Evolutionary conservation across 1,139 yeast species (phyloP).

Genomic region (Protomyces gravidus): DNA sequence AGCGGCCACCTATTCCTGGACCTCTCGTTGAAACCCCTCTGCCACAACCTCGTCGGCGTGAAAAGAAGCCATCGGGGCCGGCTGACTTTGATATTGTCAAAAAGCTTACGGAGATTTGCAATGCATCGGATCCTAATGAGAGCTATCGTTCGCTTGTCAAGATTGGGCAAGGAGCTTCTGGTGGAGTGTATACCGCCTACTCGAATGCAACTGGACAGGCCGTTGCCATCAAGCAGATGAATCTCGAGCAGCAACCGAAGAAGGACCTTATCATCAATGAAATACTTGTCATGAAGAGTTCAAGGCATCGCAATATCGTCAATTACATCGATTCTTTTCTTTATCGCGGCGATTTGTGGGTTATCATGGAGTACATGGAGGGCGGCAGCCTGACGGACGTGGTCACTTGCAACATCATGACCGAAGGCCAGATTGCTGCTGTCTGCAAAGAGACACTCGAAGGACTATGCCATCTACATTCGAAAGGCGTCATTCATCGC

Average conservation of each 20-base stretch:
- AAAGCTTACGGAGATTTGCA: constrained; percentile 70
- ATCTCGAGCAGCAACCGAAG: constrained; percentile 84
- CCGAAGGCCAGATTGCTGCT: constrained; percentile 96
- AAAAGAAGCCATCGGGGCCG: constrained; percentile 52
- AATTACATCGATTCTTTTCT: constrained; percentile 86
- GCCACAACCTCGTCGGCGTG: constrained; percentile 53
- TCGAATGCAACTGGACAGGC: constrained; percentile 50
- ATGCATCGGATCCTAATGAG: constrained; percentile 80
- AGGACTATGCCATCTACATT: constrained; percentile 82
- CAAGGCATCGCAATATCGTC: constrained; percentile 86
- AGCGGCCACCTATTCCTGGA: constrained; percentile 17
- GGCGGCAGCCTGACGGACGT: constrained; percentile 96
- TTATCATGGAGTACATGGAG: constrained; percentile 96
- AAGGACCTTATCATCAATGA: constrained; percentile 93
- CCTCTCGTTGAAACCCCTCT: constrained; percentile 29
- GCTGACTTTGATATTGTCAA: constrained; percentile 62
- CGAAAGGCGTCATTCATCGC: constrained; percentile 91
- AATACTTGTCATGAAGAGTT: constrained; percentile 90
- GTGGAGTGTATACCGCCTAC: constrained; percentile 92
- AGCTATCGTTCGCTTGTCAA: constrained; percentile 65
- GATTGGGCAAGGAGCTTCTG: constrained; percentile 97
- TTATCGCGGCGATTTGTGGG: constrained; percentile 71
- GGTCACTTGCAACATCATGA: constrained; percentile 89
- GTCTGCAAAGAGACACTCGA: constrained; percentile 84
- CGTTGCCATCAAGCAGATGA: constrained; percentile 97